Base-by-base conservation (phyloP, 805 yeast species). In the Maudiozyma pseudohumilis region DNA sequence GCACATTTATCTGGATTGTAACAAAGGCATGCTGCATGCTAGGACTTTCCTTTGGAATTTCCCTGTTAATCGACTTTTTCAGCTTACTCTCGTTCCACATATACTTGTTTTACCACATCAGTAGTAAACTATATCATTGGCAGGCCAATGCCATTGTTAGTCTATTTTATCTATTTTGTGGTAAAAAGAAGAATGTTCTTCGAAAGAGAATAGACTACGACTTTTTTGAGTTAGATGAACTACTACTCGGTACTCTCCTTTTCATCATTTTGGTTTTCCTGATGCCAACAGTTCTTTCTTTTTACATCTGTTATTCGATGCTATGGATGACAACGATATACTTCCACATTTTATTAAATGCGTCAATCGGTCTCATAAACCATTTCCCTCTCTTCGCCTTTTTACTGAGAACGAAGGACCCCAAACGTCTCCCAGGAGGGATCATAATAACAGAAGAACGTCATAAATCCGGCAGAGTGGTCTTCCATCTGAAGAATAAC, bases 351-450 rank as follows among this genome's bases (percentile, higher is more conserved):
- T 35, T 64, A 1, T 56, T 80, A 17, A 92, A 85, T 46, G 64
- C 78, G 29, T 34, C 66, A 0, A 66, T 85, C 44, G 74, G 88
- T 6, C 55, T 75, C 23, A 56, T 87, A 39, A 89, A 88, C 53
- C 88, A 88, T 53, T 74, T 81, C 53, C 99, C 99, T 2, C 53
- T 89, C 9, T 89, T 92, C 60, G 88, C 86, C 1, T 52, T 89
- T 2, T 63, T 94, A 36, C 63, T 92, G 32, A 74, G 92, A 48
- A 32, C 85, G 33, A 92, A 89, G 56, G 89, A 88, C 53, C 77
- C 86, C 7, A 75, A 72, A 37, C 65, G 84, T 38, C 56, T 77
- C 8, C 84, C 83, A 0, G 78, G 79, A 7, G 82, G 82, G 0
- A 55, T 77, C n/a, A 48, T 48, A 11, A 40, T 43, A 12, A 36